Evolutionary conservation across 2,329 filamentous ascomycete species (phyloP), one percentile per base, ranked within the genome.

Genomic region (Amesomyces nigricolor): DNA sequence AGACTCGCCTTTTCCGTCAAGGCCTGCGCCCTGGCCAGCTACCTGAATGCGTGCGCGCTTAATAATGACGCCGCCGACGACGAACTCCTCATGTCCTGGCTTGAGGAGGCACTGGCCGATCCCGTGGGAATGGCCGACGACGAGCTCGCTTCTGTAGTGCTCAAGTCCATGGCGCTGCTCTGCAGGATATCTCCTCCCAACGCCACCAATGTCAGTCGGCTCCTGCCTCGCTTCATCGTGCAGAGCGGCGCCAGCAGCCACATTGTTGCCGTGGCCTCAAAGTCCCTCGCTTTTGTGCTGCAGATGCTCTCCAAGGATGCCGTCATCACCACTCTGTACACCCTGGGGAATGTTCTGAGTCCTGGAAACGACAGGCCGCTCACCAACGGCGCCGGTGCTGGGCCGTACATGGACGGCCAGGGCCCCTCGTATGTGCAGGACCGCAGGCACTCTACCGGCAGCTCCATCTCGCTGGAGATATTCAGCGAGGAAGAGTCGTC

Each of bases 311-410:
- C 94, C 1, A 88, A 95, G 64, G 94, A 99, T 74, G 87, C 91
- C 37, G 82, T 96, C 37, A 97, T 99, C 62, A 95, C 91, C 5
- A 97, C 91, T 1, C 76, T 99, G 9, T 99, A 99, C 72, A 94
- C 91, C 0, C 78, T 99, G n/a, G 94, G 94, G 17, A 99, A 99
- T 67, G 87, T 96, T 4, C 78, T 99, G 13, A 96, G 91, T 63
- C 86, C 90, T 5, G 83, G 81, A 46, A 77, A 78, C 13, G 81
- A 81, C 55, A 73, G 75, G 42, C 75, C 72, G 44, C 73, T 79
- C 52, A 75, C 75, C 32, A 83, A 86, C 61, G 79, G 79, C 4
- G 62, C 70, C 37, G 78, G 78, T 58, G 74, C 73, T 5, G 72
- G 75, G 37, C 64, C 66, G 7, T 70, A 67, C 56, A 58, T 67